Percentiles rank a stretch among this genome's conserved stretches.
Evolutionary conservation across 2,329 filamentous ascomycete genomes (phyloP).

Genomic region (Cladosporium sp.): DNA sequence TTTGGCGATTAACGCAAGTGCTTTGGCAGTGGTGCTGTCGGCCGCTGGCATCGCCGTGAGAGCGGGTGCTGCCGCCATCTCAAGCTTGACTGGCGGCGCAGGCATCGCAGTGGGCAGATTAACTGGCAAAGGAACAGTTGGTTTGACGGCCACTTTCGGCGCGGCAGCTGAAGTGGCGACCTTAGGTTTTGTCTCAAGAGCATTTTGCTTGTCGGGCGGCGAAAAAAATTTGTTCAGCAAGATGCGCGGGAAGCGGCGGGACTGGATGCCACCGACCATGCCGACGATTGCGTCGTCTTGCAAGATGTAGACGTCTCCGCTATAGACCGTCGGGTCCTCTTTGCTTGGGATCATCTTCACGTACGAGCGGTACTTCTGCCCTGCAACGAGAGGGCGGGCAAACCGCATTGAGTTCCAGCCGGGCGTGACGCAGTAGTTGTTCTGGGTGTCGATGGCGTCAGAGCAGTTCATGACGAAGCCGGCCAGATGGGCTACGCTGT

Average conservation of each 20-base stretch:
- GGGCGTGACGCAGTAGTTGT: constrained; percentile 34
- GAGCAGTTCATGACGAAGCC: constrained; percentile 29
- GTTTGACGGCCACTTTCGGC: background rate
- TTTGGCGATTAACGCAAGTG: constrained; percentile 26
- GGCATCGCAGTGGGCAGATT: background rate
- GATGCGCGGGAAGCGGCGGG: constrained; percentile 36
- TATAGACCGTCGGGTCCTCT: constrained; percentile 12
- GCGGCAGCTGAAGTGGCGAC: background rate
- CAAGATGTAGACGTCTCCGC: constrained; percentile 24
- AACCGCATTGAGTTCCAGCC: constrained; percentile 30
- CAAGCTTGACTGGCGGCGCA: background rate
- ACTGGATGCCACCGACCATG: constrained; percentile 25
- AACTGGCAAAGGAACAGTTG: background rate
- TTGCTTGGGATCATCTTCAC: constrained; percentile 22
- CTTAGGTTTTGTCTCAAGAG: background rate
- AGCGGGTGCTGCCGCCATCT: background rate
- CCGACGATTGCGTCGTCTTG: constrained; percentile 19
- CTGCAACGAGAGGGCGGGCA: constrained; percentile 24
- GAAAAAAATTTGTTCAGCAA: constrained; percentile 41
- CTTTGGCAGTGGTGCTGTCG: constrained; percentile 14
- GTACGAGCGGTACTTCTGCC: constrained; percentile 32
- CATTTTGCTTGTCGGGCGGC: background rate
- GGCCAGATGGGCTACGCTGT: constrained; percentile 22
- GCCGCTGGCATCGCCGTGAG: constrained; percentile 33
- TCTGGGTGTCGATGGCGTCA: constrained; percentile 25